Percentiles rank a stretch among this genome's conserved stretches.
These are phyloP conservation scores for Eucommia ulmoides DNA, from an alignment of 257 asterid species.

Conservation along the genomic window DNA sequence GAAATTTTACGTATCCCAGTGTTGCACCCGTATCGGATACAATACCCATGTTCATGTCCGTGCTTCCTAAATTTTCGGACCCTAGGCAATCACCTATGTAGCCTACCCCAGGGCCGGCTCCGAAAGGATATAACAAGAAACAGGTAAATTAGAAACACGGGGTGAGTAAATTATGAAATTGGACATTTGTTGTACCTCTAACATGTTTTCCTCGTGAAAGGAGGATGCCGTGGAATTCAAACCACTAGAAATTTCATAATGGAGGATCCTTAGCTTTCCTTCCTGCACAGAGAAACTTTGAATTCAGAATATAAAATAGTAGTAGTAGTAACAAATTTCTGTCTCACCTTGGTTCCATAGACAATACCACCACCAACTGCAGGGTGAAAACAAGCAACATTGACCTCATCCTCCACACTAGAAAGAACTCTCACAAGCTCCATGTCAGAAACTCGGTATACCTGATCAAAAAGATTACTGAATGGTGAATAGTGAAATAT, in stretches of 20 bases:
- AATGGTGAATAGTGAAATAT: background rate
- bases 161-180: too few species aligned
- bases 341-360: conserved; percentile 87
- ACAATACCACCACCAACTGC: conserved; percentile 93
- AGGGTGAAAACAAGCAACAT: conserved; percentile 97
- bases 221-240: conserved; percentile 26
- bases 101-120: too few species aligned
- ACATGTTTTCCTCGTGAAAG: conserved; percentile 49
- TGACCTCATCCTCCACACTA: conserved; percentile 97
- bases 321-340: background rate
- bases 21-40: too few species aligned
- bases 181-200: conserved; percentile 65
- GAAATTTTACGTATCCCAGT: too few species aligned
- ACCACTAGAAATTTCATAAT: conserved; percentile 44
- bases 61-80: too few species aligned
- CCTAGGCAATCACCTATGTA: too few species aligned
- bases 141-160: too few species aligned
- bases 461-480: conserved; percentile 28
- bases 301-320: conserved; percentile 3
- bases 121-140: too few species aligned
- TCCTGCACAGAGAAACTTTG: conserved; percentile 38
- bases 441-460: conserved; percentile 87
- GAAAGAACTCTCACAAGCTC: conserved; percentile 96
- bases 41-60: too few species aligned
- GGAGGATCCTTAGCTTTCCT: conserved; percentile 93